Conservation (phyloP, 768 basidiomycete species). For the Trametes maxima region DNA sequence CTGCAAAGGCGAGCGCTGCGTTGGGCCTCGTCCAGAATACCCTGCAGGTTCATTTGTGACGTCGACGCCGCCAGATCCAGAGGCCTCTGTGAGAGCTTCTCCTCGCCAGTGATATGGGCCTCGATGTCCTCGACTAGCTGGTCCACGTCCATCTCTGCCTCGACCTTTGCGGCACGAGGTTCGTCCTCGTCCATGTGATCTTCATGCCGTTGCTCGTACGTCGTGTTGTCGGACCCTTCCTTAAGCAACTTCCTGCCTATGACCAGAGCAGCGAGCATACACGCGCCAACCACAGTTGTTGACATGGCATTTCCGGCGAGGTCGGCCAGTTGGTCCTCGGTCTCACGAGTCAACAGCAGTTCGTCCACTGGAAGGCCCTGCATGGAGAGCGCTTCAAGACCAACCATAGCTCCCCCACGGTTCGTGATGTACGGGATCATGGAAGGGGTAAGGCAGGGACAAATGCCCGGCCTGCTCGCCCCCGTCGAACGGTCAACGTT, state of each 20-base stretch:
- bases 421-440: slow-evolving; percentile 98
- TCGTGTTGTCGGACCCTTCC: slow-evolving; percentile 61
- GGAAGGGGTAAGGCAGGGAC: slow-evolving; percentile 90
- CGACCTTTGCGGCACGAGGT: slow-evolving; percentile 47
- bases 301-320: slow-evolving; percentile 98
- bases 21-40: slow-evolving; percentile 65
- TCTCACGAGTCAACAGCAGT: slow-evolving; percentile 88
- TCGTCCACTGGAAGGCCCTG: slow-evolving; percentile 94
- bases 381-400: slow-evolving; percentile 89
- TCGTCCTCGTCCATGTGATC: slow-evolving; percentile 34
- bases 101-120: slow-evolving; percentile 71
- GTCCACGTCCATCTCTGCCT: slow-evolving; percentile 43
- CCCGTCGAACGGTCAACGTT: slow-evolving; percentile 93
- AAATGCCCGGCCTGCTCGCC: slow-evolving; percentile 79
- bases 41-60: slow-evolving; percentile 44
- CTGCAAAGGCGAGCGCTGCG: slow-evolving; percentile 78
- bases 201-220: slow-evolving; percentile 65
- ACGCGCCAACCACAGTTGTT: slow-evolving; percentile 91
- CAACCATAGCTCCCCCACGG: slow-evolving; percentile 95
- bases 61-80: slow-evolving; percentile 72
- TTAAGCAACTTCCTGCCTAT: slow-evolving; percentile 68
- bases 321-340: slow-evolving; percentile 91
- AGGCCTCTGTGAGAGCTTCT: slow-evolving; percentile 60
- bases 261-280: slow-evolving; percentile 82
- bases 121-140: slow-evolving; percentile 36